A percentile compares a stretch with the other conserved stretches of the same genome.
Evolutionary conservation across 2,329 filamentous ascomycete genomes (phyloP).

Genomic region (Fusarium oxysporum): DNA sequence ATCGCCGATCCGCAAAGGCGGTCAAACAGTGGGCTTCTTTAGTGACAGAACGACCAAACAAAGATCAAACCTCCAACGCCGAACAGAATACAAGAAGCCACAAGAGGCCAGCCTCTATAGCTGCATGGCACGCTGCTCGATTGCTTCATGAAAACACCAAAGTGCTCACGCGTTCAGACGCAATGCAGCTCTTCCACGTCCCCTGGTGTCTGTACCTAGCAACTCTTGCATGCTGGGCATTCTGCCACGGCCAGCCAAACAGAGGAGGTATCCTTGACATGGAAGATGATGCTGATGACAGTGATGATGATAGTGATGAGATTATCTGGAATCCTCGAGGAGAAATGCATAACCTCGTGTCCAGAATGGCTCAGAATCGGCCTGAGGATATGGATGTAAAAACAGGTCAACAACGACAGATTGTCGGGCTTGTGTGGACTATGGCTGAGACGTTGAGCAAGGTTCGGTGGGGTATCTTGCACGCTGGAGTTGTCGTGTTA

Average conservation of each 20-base stretch:
- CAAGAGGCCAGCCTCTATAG: background rate
- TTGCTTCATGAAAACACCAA: constrained; percentile 3
- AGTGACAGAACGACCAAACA: background rate
- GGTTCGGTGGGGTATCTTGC: constrained; percentile 71
- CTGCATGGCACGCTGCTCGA: background rate
- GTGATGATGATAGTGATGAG: background rate
- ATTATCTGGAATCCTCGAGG: constrained; percentile 1
- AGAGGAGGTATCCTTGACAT: background rate
- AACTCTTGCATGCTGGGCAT: background rate
- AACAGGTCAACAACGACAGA: background rate
- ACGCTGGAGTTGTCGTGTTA: constrained; percentile 70
- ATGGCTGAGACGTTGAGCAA: constrained; percentile 67
- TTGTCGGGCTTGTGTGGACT: constrained; percentile 62
- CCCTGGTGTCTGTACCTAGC: constrained; percentile 7
- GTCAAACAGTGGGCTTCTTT: constrained; percentile 1
- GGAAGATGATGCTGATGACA: background rate
- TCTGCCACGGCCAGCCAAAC: background rate
- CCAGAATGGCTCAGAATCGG: background rate
- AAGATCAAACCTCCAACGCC: background rate
- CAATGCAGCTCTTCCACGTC: constrained; percentile 8
- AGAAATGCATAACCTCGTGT: background rate
- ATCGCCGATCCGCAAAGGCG: background rate
- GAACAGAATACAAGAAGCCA: background rate
- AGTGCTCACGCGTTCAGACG: background rate
- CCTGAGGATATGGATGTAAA: background rate